Evolutionary conservation across 2,329 filamentous ascomycete genomes (phyloP).

Genomic region (Grosmannia clavigera): DNA sequence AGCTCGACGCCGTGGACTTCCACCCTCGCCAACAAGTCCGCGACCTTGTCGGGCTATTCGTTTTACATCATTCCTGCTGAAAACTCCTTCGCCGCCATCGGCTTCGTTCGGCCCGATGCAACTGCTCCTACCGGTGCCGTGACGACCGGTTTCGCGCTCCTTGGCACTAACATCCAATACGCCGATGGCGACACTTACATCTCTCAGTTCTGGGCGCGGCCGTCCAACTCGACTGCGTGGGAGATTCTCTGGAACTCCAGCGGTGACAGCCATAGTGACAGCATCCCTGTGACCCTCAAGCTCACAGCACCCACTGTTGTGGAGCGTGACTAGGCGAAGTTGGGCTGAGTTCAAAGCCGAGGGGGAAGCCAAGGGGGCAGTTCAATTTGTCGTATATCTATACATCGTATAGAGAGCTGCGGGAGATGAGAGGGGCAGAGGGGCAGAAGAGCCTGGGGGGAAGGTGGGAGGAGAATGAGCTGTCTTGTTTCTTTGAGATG

Average conservation of each 20-base stretch:
- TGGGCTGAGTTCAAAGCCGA: neutral
- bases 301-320: neutral
- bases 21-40: neutral
- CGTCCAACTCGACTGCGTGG: neutral
- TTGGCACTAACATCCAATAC: neutral
- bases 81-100: neutral
- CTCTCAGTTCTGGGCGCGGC: neutral
- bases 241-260: conserved; percentile 1
- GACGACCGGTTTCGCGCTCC: neutral
- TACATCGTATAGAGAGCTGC: too few relatives aligned
- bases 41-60: neutral
- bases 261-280: neutral
- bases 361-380: neutral
- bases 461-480: too few relatives aligned
- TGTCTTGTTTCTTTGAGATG: too few relatives aligned
- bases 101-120: neutral
- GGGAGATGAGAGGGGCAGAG: too few relatives aligned
- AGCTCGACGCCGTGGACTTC: neutral
- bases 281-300: neutral
- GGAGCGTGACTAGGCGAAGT: neutral
- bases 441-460: too few relatives aligned
- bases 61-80: neutral
- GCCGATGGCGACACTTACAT: neutral
- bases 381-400: neutral
- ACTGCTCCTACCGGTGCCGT: neutral